Evolutionary conservation across 2,329 filamentous ascomycete genomes (phyloP).

Genomic region (Claviceps arundinis): DNA sequence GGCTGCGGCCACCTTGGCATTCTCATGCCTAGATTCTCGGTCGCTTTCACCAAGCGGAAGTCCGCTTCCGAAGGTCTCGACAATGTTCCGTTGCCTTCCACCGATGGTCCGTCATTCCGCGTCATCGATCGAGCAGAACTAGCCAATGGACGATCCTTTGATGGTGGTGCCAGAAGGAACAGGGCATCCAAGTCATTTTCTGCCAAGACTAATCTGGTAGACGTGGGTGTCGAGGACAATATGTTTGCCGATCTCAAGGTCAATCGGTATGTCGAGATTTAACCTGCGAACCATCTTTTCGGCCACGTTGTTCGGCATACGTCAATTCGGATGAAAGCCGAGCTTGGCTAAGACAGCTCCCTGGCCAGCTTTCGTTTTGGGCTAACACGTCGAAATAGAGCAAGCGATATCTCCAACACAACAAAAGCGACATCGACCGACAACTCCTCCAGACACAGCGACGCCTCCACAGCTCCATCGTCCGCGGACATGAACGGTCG

Average conservation of each 20-base stretch:
- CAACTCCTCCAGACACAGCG: conserved; percentile 48
- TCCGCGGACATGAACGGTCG: conserved; percentile 30
- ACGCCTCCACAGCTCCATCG: conserved; percentile 47
- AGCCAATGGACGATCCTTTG: conserved; percentile 32
- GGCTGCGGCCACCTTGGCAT: conserved; percentile 11
- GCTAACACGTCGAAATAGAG: conserved; percentile 31
- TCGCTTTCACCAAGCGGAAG: conserved; percentile 46
- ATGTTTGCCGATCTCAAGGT: conserved; percentile 43
- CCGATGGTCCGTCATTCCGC: conserved; percentile 40
- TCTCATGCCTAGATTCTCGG: conserved; percentile 50
- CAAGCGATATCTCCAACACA: conserved; percentile 47
- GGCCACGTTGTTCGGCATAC: background rate
- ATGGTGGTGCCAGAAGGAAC: conserved; percentile 32
- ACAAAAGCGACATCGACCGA: conserved; percentile 47
- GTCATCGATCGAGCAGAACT: conserved; percentile 42
- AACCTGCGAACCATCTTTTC: background rate
- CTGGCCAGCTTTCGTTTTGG: background rate
- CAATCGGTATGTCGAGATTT: conserved; percentile 34
- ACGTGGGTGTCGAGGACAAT: conserved; percentile 40
- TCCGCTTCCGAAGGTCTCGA: conserved; percentile 42
- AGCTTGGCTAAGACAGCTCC: too few species aligned
- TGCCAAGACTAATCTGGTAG: conserved; percentile 24
- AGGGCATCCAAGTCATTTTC: conserved; percentile 23
- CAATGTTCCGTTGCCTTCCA: conserved; percentile 30
- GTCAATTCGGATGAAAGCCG: background rate